These are phyloP conservation scores for Trichaptum fuscoviolaceum DNA, from an alignment of 768 basidiomycete species.

Conservation along the genomic window DNA sequence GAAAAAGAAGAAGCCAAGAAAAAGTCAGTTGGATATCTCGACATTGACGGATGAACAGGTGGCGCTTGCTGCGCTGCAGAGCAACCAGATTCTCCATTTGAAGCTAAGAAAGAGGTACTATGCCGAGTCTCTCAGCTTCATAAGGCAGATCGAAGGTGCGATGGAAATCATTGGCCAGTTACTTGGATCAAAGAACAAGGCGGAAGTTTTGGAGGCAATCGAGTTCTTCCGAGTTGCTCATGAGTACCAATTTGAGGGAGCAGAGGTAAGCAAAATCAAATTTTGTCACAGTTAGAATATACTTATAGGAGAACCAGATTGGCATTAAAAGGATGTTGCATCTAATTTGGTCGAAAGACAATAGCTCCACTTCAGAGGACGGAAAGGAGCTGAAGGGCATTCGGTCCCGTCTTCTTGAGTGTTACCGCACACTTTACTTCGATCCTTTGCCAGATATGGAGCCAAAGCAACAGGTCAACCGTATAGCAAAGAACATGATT, in stretches of 20 bases:
- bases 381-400: constrained; percentile 83
- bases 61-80: constrained; percentile 62
- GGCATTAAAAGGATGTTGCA: constrained; percentile 97
- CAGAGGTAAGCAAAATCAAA: constrained; percentile 49
- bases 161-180: constrained; percentile 71
- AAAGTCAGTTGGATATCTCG: constrained; percentile 67
- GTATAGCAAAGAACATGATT: constrained; percentile 96
- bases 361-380: constrained; percentile 70
- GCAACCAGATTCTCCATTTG: constrained; percentile 58
- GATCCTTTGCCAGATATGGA: constrained; percentile 70
- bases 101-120: constrained; percentile 82
- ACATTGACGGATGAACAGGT: constrained; percentile 67
- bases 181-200: constrained; percentile 80
- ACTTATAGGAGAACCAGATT: constrained; percentile 34
- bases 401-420: constrained; percentile 80
- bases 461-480: constrained; percentile 80
- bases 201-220: constrained; percentile 79
- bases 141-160: constrained; percentile 59
- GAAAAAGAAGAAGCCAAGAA: constrained; percentile 50
- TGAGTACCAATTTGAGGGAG: constrained; percentile 74
- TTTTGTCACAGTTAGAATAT: neutral
- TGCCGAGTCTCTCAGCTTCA: constrained; percentile 80
- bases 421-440: constrained; percentile 85
- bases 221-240: constrained; percentile 84
- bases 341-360: constrained; percentile 95